These are phyloP conservation scores for Metarhizium anisopliae DNA, from an alignment of 2,329 filamentous ascomycete species.

Conservation along the genomic window DNA sequence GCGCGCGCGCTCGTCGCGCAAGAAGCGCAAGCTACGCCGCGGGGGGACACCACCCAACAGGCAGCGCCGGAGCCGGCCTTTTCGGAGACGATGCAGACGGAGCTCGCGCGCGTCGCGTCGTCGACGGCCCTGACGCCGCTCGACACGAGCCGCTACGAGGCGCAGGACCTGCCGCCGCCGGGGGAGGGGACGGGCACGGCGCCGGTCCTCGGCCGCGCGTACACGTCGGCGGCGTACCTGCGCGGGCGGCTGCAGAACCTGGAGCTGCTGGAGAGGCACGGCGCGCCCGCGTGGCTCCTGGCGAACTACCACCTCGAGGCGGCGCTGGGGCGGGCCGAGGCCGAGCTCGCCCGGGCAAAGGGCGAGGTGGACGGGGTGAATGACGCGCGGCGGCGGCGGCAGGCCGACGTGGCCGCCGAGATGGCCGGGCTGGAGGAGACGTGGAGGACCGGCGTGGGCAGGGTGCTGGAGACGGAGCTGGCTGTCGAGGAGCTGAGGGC, in stretches of 20 bases:
- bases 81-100: constrained; percentile 55
- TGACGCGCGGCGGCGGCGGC: constrained; percentile 55
- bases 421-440: constrained; percentile 63
- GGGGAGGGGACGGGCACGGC: constrained; percentile 28
- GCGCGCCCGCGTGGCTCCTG: constrained; percentile 87
- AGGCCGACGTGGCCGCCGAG: constrained; percentile 66
- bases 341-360: constrained; percentile 60
- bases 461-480: constrained; percentile 77
- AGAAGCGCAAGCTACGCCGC: constrained; percentile 45
- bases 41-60: constrained; percentile 23
- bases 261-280: constrained; percentile 66
- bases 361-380: constrained; percentile 67
- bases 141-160: constrained; percentile 76
- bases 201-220: constrained; percentile 52
- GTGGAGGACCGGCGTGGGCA: constrained; percentile 72
- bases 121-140: constrained; percentile 40
- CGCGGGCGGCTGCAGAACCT: constrained; percentile 46
- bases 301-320: constrained; percentile 74
- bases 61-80: constrained; percentile 46
- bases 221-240: constrained; percentile 44
- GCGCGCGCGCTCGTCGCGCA: constrained; percentile 61
- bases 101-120: constrained; percentile 56
- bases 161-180: constrained; percentile 39
- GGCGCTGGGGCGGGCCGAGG: constrained; percentile 55
- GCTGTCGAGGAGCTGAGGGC: constrained; percentile 65